Percentiles rank a stretch among this genome's conserved stretches.
These are phyloP conservation scores for Ophiostoma fasciatum DNA, from an alignment of 2,329 filamentous ascomycete species.

Conservation along the genomic window DNA sequence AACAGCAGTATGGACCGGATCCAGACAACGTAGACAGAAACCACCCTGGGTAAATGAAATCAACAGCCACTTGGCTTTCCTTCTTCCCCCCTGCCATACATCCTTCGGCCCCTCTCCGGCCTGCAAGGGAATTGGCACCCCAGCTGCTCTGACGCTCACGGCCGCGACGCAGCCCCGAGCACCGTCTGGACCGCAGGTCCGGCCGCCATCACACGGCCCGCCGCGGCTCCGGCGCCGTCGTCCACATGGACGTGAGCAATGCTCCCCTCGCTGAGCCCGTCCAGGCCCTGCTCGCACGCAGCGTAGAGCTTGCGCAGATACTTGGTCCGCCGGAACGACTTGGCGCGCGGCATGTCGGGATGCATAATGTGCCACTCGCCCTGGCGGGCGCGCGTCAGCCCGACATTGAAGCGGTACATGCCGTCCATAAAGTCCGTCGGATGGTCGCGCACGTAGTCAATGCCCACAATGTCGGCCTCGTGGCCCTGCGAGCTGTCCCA, in stretches of 20 bases:
- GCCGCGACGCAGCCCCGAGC: no score
- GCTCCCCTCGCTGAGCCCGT: slow-evolving; percentile 8
- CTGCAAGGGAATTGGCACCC: no score
- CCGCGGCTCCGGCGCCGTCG: no score
- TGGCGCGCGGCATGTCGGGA: slow-evolving; percentile 15
- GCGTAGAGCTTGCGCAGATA: slow-evolving; percentile 11
- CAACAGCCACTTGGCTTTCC: no score
- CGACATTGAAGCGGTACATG: slow-evolving; percentile 29
- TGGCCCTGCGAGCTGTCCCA: slow-evolving; percentile 32
- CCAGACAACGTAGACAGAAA: no score
- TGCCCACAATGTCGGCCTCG: slow-evolving; percentile 31
- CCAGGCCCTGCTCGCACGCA: slow-evolving; percentile 3
- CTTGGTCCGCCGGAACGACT: slow-evolving; percentile 2
- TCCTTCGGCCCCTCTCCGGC: no score
- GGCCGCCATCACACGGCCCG: no score
- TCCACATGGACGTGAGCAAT: slow-evolving; percentile 4
- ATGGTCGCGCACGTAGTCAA: slow-evolving; percentile 29
- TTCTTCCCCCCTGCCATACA: no score
- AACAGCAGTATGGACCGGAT: no score
- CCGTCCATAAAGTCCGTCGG: slow-evolving; percentile 28
- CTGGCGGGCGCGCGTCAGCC: slow-evolving; percentile 28
- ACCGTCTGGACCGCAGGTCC: no score
- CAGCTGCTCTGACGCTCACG: no score
- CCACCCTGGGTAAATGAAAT: no score
- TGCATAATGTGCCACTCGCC: slow-evolving; percentile 33